A percentile compares a stretch with the other conserved stretches of the same genome.
Evolutionary conservation across 257 asterid species (phyloP).

Genomic region (Gentiana straminea): DNA sequence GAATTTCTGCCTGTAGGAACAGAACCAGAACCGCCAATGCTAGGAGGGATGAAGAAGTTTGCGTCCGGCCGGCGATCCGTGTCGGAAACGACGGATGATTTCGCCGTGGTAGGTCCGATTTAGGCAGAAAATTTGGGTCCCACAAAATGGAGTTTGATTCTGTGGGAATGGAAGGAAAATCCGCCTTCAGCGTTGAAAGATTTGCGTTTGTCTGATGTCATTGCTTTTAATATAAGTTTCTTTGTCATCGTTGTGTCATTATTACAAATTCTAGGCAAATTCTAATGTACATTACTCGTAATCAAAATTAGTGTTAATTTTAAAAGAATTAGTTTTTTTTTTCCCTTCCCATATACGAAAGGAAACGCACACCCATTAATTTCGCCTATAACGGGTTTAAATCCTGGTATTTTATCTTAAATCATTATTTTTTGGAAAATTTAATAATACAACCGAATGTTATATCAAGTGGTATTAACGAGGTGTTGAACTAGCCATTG

Average conservation of each 20-base stretch:
- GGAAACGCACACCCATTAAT: too few species aligned
- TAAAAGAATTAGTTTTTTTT: too few species aligned
- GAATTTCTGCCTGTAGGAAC: slow-evolving; percentile 18
- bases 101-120: slow-evolving; percentile 20
- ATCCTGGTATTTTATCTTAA: too few species aligned
- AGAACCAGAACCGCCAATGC: slow-evolving; percentile 50
- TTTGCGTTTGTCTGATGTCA: slow-evolving; percentile 5
- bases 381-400: too few species aligned
- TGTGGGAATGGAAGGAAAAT: slow-evolving; percentile 1
- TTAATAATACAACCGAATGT: too few species aligned
- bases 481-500: too few species aligned
- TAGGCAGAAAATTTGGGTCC: slow-evolving; percentile 16
- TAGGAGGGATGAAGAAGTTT: slow-evolving; percentile 63
- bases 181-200: slow-evolving; percentile 1
- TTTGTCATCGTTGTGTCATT: neutral
- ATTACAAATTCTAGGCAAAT: neutral
- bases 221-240: slow-evolving; percentile 5
- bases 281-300: neutral
- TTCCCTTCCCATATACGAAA: too few species aligned
- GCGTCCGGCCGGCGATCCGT: slow-evolving; percentile 65
- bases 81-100: slow-evolving; percentile 42
- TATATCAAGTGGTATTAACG: too few species aligned
- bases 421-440: too few species aligned
- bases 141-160: slow-evolving; percentile 14
- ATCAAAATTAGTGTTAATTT: too few species aligned